These are phyloP conservation scores for Eucalyptus sp. DNA, from an alignment of 345 rosid genomes.

Conservation along the genomic window DNA sequence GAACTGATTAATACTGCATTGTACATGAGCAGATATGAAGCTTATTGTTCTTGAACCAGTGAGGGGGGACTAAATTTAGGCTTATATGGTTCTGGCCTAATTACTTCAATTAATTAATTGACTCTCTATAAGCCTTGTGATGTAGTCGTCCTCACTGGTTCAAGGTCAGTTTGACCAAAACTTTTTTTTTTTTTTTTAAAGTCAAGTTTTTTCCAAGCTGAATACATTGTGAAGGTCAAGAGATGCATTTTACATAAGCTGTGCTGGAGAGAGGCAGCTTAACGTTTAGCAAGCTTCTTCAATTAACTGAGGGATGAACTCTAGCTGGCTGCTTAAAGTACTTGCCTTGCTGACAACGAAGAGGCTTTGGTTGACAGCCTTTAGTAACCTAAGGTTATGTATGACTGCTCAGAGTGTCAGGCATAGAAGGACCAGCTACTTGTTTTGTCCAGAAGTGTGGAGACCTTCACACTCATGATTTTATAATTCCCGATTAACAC, in stretches of 20 bases:
- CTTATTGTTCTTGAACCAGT: background rate
- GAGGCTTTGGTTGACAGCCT: background rate
- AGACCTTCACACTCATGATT: background rate
- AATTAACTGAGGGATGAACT: background rate
- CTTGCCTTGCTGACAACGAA: background rate
- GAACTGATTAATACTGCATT: background rate
- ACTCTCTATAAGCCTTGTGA: background rate
- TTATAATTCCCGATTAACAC: background rate
- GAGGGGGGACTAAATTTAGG: too few species aligned
- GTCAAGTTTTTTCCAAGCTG: background rate
- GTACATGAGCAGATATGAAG: background rate
- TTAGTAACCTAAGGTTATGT: background rate
- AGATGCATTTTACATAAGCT: background rate
- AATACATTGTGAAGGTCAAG: background rate
- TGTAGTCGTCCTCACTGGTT: background rate
- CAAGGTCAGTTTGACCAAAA: background rate
- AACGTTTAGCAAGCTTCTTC: background rate
- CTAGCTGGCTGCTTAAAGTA: background rate
- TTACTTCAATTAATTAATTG: background rate
- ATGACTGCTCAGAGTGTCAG: background rate
- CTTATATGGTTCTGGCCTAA: too few species aligned
- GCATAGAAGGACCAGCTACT: background rate
- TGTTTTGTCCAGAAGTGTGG: background rate
- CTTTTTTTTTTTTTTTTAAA: background rate
- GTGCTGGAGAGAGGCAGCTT: background rate